Evolutionary conservation across 805 yeast species (phyloP).

Genomic region (Blastobotrys mokoenaii): DNA sequence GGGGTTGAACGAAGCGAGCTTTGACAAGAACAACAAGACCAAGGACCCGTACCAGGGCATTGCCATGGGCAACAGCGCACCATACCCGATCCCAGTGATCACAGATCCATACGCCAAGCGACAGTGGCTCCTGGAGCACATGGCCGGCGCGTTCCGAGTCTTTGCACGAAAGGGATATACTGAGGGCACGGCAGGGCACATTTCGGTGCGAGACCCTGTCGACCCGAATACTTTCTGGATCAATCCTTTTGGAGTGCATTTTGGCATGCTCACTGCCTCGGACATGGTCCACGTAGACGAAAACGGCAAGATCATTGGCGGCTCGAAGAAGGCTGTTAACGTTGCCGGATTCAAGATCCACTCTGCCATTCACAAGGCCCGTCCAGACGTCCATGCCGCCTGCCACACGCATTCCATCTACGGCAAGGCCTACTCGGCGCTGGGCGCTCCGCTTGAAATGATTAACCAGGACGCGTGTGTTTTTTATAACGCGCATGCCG

Average conservation of each 20-base stretch:
- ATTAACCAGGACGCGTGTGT: slow-evolving; percentile 68
- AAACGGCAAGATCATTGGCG: slow-evolving; percentile 56
- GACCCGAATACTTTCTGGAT: slow-evolving; percentile 81
- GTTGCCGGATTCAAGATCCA: slow-evolving; percentile 68
- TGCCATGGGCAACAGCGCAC: slow-evolving; percentile 43
- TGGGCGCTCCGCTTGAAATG: slow-evolving; percentile 67
- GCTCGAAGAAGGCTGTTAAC: slow-evolving; percentile 46
- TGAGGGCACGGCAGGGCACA: slow-evolving; percentile 82
- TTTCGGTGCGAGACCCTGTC: slow-evolving; percentile 76
- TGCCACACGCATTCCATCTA: slow-evolving; percentile 60
- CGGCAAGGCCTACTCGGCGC: slow-evolving; percentile 59
- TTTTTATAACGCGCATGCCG: slow-evolving; percentile 58
- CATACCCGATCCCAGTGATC: slow-evolving; percentile 44
- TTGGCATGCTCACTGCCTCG: slow-evolving; percentile 47
- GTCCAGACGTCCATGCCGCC: slow-evolving; percentile 66
- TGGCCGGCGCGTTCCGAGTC: slow-evolving; percentile 79
- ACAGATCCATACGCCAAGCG: slow-evolving; percentile 35
- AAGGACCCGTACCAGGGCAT: slow-evolving; percentile 37
- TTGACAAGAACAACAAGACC: not conserved
- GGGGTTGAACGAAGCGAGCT: too few species aligned
- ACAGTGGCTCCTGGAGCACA: slow-evolving; percentile 53
- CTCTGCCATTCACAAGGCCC: slow-evolving; percentile 54
- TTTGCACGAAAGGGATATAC: slow-evolving; percentile 71
- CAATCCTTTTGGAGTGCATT: slow-evolving; percentile 79
- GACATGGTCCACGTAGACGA: slow-evolving; percentile 59